Base-by-base conservation (phyloP, 2,329 filamentous ascomycete genomes). In the Trichoderma pleuroti region DNA sequence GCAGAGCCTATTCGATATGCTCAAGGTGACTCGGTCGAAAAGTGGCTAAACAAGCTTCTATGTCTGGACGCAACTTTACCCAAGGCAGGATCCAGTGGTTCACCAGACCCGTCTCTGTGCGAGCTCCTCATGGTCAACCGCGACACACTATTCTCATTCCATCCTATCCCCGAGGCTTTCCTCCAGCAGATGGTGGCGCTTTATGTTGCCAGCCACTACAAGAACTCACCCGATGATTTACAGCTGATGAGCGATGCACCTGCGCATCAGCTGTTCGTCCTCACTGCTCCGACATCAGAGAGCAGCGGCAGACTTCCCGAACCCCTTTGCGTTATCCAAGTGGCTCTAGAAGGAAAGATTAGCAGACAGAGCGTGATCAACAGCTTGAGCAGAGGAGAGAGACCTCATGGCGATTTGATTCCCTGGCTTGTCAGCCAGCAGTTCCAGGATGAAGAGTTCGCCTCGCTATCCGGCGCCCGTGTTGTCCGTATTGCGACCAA, bases 181-280 rank as follows among this genome's bases (percentile, higher is more conserved):
- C 83, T 99, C 69, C 96, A 99, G 80, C 94, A 97, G 76, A 98
- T 99, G 93, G 95, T 99, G 82, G 94, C 94, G 1, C 87, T 99
- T 2, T 99, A 98, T 76, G 97, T 99, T 32, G 94, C 96, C 32
- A 97, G 93, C 67, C 94, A 97, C 81, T 98, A 99, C 86, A 98
- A 98, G 82, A 99, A 99, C 82, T 93, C 94, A 0, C 96, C 96
- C 0, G 97, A 99, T 76, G 96, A 99, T 77, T 86, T 99, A n/a
- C 96, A 98, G 80, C 88, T 99, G 70, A 97, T 99, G 93, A 97
- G 93, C 72, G 96, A 99, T 81, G 96, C 96, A 1, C 96, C 96
- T 1, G 95, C 96, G 0, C 96, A 99, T 81, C 94, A 98, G 79
- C 88, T 99, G 8, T 99, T 96, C 77, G 96, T 98, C 11, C 88